These are phyloP conservation scores for Meyerozyma carpophila DNA, from an alignment of 1,139 yeast species.

Conservation along the genomic window DNA sequence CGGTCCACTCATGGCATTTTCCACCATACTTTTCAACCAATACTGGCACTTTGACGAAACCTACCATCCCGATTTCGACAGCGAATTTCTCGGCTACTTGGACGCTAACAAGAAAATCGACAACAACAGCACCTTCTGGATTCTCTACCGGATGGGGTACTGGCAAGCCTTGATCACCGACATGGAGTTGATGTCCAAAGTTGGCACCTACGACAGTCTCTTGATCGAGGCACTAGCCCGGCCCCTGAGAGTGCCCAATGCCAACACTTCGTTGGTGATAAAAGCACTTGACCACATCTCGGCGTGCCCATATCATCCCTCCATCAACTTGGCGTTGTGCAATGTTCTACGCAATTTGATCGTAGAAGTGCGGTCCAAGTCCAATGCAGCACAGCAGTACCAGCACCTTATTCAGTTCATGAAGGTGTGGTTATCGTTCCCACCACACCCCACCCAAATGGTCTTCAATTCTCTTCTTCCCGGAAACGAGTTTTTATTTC, in stretches of 20 bases:
- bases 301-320: conserved; percentile 8
- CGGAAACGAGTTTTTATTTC: conserved; percentile 29
- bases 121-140: conserved; percentile 22
- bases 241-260: background rate
- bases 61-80: conserved; percentile 10
- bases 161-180: conserved; percentile 23
- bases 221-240: conserved; percentile 15
- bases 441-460: conserved; percentile 9
- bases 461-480: conserved; percentile 26
- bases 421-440: conserved; percentile 25
- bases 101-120: conserved; percentile 11
- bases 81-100: conserved; percentile 12
- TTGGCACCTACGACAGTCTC: conserved; percentile 11
- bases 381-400: conserved; percentile 7
- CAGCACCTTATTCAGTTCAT: conserved; percentile 9
- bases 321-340: conserved; percentile 5
- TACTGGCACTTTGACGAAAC: conserved; percentile 24
- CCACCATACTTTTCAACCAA: conserved; percentile 8
- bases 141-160: conserved; percentile 20
- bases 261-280: background rate
- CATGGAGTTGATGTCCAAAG: conserved; percentile 9
- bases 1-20: conserved; percentile 6
- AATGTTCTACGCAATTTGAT: conserved; percentile 15
- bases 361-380: conserved; percentile 18
- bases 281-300: background rate